Percentiles rank a stretch among this genome's conserved stretches.
phyloP scores from a whole-genome alignment of 2,329 filamentous ascomycete species.

The Sarocladium oryzae region DNA sequence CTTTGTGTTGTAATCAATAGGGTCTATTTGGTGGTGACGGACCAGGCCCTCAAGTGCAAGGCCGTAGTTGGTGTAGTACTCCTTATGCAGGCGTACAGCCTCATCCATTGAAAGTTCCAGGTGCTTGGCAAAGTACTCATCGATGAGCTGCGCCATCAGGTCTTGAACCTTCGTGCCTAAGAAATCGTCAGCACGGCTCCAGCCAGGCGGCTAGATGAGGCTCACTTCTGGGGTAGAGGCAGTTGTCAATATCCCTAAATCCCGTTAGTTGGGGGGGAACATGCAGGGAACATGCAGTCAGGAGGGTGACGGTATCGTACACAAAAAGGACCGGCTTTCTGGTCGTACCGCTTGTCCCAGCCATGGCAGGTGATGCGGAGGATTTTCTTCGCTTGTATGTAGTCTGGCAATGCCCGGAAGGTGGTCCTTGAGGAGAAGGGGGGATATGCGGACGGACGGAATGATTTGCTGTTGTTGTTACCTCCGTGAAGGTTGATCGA shows the following conservation, averaged over 20 bases:
- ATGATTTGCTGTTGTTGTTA: background rate
- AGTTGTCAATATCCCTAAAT: constrained; percentile 95
- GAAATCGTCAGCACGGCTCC: background rate
- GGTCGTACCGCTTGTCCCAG: constrained; percentile 7
- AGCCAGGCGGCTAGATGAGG: constrained; percentile 7
- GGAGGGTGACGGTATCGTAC: constrained; percentile 24
- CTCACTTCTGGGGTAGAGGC: constrained; percentile 82
- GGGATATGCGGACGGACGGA: too few species aligned
- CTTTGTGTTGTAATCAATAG: constrained; percentile 86
- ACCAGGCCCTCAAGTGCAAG: constrained; percentile 95
- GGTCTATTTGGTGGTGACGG: constrained; percentile 89
- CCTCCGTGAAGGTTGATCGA: background rate
- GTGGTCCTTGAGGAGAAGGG: too few species aligned
- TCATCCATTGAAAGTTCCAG: constrained; percentile 69
- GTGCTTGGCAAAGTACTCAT: constrained; percentile 57
- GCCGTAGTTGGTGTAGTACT: constrained; percentile 94
- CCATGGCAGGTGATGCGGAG: background rate
- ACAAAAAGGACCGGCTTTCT: constrained; percentile 38
- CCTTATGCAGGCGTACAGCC: constrained; percentile 76
- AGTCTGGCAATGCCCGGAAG: too few species aligned
- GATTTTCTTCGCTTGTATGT: background rate
- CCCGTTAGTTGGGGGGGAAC: background rate
- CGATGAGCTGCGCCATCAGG: constrained; percentile 80
- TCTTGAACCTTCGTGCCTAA: constrained; percentile 74
- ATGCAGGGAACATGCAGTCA: too few species aligned